Evolutionary conservation across 2,329 filamentous ascomycete genomes (phyloP), one percentile per base, ranked within the genome.

Genomic region (Microcera coccophila): DNA sequence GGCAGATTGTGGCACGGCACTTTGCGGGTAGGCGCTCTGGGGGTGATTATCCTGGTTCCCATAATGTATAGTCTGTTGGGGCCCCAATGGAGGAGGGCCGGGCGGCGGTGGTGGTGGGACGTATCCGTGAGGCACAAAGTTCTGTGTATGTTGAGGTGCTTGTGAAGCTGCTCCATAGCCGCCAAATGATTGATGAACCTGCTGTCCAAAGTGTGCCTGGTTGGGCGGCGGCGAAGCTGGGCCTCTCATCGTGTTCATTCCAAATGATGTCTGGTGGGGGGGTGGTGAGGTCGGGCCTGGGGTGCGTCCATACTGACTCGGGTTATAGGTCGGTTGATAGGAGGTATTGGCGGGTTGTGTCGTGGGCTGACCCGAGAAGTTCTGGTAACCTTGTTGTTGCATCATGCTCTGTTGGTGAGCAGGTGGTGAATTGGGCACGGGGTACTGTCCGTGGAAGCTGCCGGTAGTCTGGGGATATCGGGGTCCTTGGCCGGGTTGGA

Each of bases 91-190:
- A 7, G 79, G 79, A 4, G 79, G 79, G 0, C 78, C 79, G 1
- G 80, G 81, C 2, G 80, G 79, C 2, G 80, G 81, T 5, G 81
- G 79, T 3, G 81, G 81, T 4, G 78, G 80, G 28, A 84, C 75
- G 48, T 81, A 82, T 3, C 79, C 78, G 0, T 70, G 68, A 12
- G 78, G 76, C 21, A 78, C 70, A 41, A 74, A 76, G 18, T 64
- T 63, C 48, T 68, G 67, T 31, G 50, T 61, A 36, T 63, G 69
- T 38, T 66, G 67, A 22, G 67, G 70, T 35, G 69, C 40, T 67
- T 64, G 36, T 66, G 33, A 18, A 16, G 70, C 54, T 58, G 63
- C 49, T 63, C 67, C 53, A 52, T 66, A 60, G 52, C 67, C 40
- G 67, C 52, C 55, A 33, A 58, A 50, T 63, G 70, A 50, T 69